phyloP scores from a whole-genome alignment of 352 stramenopile species.

The Globisporangium canariense region DNA sequence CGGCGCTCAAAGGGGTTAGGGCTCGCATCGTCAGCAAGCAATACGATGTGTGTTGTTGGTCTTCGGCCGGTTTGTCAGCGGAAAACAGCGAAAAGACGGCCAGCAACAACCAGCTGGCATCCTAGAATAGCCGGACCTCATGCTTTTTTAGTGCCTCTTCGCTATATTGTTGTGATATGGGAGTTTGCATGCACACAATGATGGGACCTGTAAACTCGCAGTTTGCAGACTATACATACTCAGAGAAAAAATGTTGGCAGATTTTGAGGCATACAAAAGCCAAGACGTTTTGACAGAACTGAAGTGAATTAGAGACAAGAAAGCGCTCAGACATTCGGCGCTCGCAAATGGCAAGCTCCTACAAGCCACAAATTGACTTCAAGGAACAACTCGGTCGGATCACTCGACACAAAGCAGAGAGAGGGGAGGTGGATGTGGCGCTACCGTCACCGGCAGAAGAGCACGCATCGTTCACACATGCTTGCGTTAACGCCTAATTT shows the following conservation, averaged over 20 bases:
- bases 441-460: not conserved
- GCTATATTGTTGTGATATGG: not conserved
- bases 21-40: not conserved
- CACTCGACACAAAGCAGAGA: not conserved
- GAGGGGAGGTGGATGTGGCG: not conserved
- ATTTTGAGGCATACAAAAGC: not conserved
- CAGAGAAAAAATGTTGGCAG: not conserved
- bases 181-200: not conserved
- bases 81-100: too few species aligned
- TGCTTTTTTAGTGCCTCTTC: not conserved
- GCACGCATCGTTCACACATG: not conserved
- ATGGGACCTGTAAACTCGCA: not conserved
- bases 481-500: slow-evolving; percentile 3
- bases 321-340: not conserved
- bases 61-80: too few species aligned
- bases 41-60: slow-evolving; percentile 1
- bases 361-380: not conserved
- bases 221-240: not conserved
- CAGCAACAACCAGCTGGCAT: not conserved
- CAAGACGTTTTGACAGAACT: not conserved
- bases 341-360: not conserved
- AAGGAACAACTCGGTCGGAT: not conserved
- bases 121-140: not conserved
- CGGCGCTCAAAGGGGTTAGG: not conserved
- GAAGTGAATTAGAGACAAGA: not conserved